These are phyloP conservation scores for Elaphomyces granulatus DNA, from an alignment of 495 filamentous ascomycete genomes.

Conservation along the genomic window DNA sequence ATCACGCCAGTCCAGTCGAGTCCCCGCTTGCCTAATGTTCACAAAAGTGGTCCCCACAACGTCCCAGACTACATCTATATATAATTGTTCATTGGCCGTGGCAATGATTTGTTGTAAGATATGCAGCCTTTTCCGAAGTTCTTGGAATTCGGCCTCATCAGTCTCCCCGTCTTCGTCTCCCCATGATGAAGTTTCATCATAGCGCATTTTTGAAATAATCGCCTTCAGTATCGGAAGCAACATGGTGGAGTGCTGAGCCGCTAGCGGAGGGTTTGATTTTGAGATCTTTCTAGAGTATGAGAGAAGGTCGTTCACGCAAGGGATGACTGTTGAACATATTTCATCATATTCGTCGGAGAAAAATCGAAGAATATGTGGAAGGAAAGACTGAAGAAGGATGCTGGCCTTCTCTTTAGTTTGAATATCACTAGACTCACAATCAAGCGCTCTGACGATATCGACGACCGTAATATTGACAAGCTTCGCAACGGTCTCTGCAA, in stretches of 20 bases:
- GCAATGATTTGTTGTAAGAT: slow-evolving; percentile 83
- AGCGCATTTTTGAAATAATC: slow-evolving; percentile 88
- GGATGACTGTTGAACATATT: slow-evolving; percentile 86
- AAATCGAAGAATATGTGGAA: slow-evolving; percentile 76
- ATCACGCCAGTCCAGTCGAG: slow-evolving; percentile 82
- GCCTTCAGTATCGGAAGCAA: slow-evolving; percentile 77
- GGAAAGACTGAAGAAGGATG: slow-evolving; percentile 61
- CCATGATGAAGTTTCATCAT: slow-evolving; percentile 89
- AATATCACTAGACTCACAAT: slow-evolving; percentile 40
- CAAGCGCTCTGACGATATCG: slow-evolving; percentile 72
- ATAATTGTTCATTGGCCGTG: slow-evolving; percentile 67
- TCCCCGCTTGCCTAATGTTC: slow-evolving; percentile 51
- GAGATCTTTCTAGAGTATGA: slow-evolving; percentile 70
- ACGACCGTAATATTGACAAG: slow-evolving; percentile 80
- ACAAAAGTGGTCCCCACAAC: slow-evolving; percentile 74
- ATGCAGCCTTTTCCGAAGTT: slow-evolving; percentile 76
- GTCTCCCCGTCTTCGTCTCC: slow-evolving; percentile 87
- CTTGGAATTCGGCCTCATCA: slow-evolving; percentile 97
- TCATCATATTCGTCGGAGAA: slow-evolving; percentile 98
- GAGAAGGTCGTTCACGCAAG: slow-evolving; percentile 77
- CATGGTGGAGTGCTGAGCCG: slow-evolving; percentile 56
- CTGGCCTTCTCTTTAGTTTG: slow-evolving; percentile 48
- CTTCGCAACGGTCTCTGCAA: slow-evolving; percentile 87
- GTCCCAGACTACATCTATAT: slow-evolving; percentile 68
- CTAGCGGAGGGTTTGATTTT: slow-evolving; percentile 42